Evolutionary conservation across 1,139 yeast species (phyloP), one percentile per base, ranked within the genome.

Genomic region (Nakaseomyces bracarensis): DNA sequence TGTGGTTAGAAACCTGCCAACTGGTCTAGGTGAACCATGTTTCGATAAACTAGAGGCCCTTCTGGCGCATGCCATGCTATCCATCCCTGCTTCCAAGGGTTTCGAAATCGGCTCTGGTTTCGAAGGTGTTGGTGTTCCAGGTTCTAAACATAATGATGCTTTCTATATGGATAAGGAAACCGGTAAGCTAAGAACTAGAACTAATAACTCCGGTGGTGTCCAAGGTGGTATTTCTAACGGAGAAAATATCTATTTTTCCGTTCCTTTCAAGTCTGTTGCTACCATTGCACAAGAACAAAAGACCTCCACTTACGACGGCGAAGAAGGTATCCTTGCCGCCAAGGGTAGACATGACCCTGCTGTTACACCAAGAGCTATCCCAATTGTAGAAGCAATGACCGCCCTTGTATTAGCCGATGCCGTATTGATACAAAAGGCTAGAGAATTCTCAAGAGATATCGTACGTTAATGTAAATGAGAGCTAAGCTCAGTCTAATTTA

Each of bases 171-270:
- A 77, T 53, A 75, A 70, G 48, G 65, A 66, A 19, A 61, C 70
- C 15, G 70, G 77, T 22, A 72, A 74, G 55, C 72, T 91, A 63
- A 81, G 87, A 64, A 91, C 98, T 26, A 72, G 65, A 54, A 89
- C 97, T 26, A 91, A 93, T 69, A 81, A 82, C 67, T 84, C 95
- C 26, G 98, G 98, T 55, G 98, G 98, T 66, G 77, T 89, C 48
- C 98, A 91, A 69, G 98, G 98, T 58, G 98, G 98, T 58, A 91
- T 91, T 57, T 71, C 95, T 44, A 91, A 91, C 63, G 98, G 98
- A 52, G 98, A 91, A 66, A 75, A 83, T 67, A 84, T 91, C 57
- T 91, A 82, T 69, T 91, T 93, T 65, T 81, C 86, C 15, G 93
- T 91, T 37, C 97, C 97, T 2, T 91, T 91, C 77, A 91, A 91